Base-by-base conservation (phyloP, 768 basidiomycete genomes). In the Auriculariales sp. region DNA sequence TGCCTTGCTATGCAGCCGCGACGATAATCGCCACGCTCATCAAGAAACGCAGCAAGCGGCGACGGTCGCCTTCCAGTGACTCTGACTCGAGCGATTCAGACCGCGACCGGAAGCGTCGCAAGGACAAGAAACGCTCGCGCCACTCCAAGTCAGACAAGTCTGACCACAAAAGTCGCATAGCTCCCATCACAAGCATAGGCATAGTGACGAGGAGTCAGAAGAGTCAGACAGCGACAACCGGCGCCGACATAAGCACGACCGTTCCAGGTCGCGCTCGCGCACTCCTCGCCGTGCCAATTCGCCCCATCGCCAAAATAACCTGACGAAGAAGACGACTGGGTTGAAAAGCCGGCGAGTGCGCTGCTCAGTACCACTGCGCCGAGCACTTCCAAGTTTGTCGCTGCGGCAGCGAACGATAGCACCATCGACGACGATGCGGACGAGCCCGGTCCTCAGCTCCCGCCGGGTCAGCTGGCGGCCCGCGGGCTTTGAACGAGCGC, bases 361-460 rank as follows among this genome's bases (percentile, higher is more conserved):
- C 56, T 57, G 33, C 52, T 50, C n/a, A n/a, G n/a, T n/a, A n/a
- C n/a, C 44, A 49, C 55, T 10, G 60, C 61, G 53, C 62, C 61
- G 19, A 36, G 49, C 9, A 48, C 53, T 28, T 24, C 52, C 35
- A 35, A 51, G 33, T 48, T 32, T 19, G n/a, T 45, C 19, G 33
- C 50, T 61, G 19, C 57, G 53, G 6, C 57, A 54, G 46, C 48
- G 49, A 50, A 48, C 3, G 52, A 52, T 12, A 57, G 49, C 33
- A 61, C 60, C 31, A 63, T 59, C 28, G 66, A 67, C 1, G 70
- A 66, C 5, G 74, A 76, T 14, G 83, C 80, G 45, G 79, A 79
- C 3, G 85, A 83, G 30, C 61, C 94, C 28, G 93, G 93, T 0
- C 93, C 93, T 3, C 69, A 81, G 55, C 84, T 90, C n/a, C 58